phyloP scores from a whole-genome alignment of 306 rosid genomes.

The Cajanus cajan region DNA sequence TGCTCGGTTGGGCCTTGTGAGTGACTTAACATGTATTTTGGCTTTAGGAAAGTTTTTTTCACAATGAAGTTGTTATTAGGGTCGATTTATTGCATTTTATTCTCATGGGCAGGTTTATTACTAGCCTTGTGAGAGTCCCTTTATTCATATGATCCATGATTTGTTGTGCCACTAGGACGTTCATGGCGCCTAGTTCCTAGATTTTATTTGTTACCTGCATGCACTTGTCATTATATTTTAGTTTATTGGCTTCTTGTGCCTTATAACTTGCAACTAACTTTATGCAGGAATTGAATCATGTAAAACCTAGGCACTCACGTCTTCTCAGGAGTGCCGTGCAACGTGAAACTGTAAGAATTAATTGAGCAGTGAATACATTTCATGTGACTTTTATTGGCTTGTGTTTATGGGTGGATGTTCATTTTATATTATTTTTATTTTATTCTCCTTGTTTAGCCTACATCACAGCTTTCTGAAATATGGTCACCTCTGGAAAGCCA shows the following conservation, averaged over 20 bases:
- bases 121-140: background rate
- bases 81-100: background rate
- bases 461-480: constrained; percentile 53
- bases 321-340: constrained; percentile 84
- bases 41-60: background rate
- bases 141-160: background rate
- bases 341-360: constrained; percentile 66
- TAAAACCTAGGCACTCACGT: constrained; percentile 79
- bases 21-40: constrained; percentile 2
- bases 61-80: background rate
- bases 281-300: constrained; percentile 68
- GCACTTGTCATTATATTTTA: background rate
- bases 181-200: background rate
- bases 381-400: constrained; percentile 3
- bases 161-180: constrained; percentile 19
- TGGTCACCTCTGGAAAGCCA: constrained; percentile 73
- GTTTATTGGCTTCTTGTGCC: background rate
- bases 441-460: constrained; percentile 48
- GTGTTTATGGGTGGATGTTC: background rate
- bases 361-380: constrained; percentile 30
- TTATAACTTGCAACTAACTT: constrained; percentile 21
- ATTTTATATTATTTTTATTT: background rate
- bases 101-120: background rate
- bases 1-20: background rate
- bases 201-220: background rate